Percentiles rank a stretch among this genome's conserved stretches.
phyloP scores from a whole-genome alignment of 1,284 basidiomycete species.

The Boletus subluridellus region DNA sequence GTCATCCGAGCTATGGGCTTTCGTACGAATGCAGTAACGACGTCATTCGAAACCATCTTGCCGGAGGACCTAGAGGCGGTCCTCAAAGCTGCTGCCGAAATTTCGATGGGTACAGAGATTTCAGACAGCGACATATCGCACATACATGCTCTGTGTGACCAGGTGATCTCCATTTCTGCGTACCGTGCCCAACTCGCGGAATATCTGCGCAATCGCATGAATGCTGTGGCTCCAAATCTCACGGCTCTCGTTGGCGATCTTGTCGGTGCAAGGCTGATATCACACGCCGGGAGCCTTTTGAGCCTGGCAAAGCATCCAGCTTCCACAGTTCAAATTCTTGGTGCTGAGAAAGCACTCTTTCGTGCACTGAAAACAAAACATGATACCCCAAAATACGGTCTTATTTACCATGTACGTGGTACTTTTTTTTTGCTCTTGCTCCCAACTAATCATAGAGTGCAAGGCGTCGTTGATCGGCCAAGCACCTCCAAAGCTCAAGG shows the following conservation, averaged over 20 bases:
- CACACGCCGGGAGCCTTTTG: conserved; percentile 93
- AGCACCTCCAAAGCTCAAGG: conserved; percentile 97
- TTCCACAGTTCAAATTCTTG: conserved; percentile 96
- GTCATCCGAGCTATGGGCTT: conserved; percentile 88
- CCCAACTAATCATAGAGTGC: conserved; percentile 7
- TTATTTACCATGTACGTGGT: conserved; percentile 88
- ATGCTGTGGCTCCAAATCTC: conserved; percentile 94
- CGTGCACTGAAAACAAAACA: conserved; percentile 98
- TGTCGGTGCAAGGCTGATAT: conserved; percentile 93
- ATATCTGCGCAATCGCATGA: conserved; percentile 97
- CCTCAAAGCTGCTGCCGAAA: conserved; percentile 89
- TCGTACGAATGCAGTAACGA: conserved; percentile 87
- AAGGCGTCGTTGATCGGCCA: conserved; percentile 93
- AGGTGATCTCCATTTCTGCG: conserved; percentile 92
- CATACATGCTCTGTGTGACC: conserved; percentile 94
- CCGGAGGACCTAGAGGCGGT: conserved; percentile 94
- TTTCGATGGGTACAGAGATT: conserved; percentile 99
- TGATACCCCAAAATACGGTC: conserved; percentile 97
- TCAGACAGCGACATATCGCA: conserved; percentile 93
- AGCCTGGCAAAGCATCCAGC: conserved; percentile 96
- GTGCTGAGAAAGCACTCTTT: conserved; percentile 98
- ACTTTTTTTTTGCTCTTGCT: neutral
- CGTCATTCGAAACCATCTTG: conserved; percentile 85
- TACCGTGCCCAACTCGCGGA: conserved; percentile 93
- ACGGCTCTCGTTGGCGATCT: conserved; percentile 96